phyloP scores from a whole-genome alignment of 2,329 filamentous ascomycete genomes.

The Trichoderma koningii region DNA sequence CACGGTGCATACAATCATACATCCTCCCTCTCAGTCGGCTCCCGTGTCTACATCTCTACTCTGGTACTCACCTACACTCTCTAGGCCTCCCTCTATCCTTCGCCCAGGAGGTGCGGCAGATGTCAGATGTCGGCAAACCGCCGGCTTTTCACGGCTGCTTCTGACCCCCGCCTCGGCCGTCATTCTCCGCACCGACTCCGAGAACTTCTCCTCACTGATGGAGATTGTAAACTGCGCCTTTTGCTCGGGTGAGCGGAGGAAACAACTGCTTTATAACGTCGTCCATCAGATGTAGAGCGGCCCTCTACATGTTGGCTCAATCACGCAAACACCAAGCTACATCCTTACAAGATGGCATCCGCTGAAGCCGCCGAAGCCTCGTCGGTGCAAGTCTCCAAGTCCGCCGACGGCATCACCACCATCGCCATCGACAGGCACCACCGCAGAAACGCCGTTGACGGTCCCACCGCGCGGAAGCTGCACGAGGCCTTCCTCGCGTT shows the following conservation, averaged over 20 bases:
- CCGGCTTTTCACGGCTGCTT: constrained; percentile 14
- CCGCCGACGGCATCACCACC: constrained; percentile 51
- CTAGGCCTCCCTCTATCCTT: no score
- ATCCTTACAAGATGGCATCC: constrained; percentile 1
- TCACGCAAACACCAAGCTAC: background rate
- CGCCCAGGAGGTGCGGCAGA: no score
- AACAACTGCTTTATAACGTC: background rate
- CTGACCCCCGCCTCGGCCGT: background rate
- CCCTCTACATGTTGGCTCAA: background rate
- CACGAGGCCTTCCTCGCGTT: constrained; percentile 52
- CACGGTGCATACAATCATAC: no score
- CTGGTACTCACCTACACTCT: no score
- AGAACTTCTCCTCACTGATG: background rate
- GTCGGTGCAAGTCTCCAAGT: constrained; percentile 31
- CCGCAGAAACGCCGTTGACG: constrained; percentile 55
- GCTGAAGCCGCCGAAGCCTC: constrained; percentile 24
- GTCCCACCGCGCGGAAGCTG: constrained; percentile 50
- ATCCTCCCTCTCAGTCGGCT: no score
- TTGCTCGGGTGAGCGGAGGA: constrained; percentile 16
- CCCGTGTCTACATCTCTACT: no score
- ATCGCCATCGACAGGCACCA: constrained; percentile 56
- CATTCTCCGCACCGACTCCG: constrained; percentile 8
- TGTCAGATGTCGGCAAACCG: background rate
- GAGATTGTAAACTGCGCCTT: constrained; percentile 15
- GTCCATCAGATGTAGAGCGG: background rate